These are phyloP conservation scores for Xylaria longipes DNA, from an alignment of 495 filamentous ascomycete genomes.

Conservation along the genomic window DNA sequence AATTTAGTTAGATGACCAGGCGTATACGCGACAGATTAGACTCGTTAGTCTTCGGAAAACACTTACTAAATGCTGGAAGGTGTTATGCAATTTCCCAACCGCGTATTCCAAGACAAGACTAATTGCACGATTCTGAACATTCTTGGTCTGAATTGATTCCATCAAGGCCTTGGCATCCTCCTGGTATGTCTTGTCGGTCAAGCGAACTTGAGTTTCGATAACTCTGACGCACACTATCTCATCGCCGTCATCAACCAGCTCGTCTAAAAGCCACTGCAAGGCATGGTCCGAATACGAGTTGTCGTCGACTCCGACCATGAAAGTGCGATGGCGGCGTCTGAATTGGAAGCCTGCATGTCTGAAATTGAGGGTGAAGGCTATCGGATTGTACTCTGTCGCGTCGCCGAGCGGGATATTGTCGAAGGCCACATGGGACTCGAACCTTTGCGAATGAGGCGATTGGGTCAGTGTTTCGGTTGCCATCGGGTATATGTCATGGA, in stretches of 20 bases:
- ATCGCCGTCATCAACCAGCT: slow-evolving; percentile 95
- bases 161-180: slow-evolving; percentile 78
- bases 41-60: neutral
- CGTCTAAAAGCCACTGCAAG: slow-evolving; percentile 90
- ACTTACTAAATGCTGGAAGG: slow-evolving; percentile 90
- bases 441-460: slow-evolving; percentile 51
- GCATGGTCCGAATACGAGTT: slow-evolving; percentile 97
- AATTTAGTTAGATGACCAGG: slow-evolving; percentile 17
- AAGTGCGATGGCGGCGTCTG: slow-evolving; percentile 83
- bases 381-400: slow-evolving; percentile 74
- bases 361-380: slow-evolving; percentile 84
- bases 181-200: slow-evolving; percentile 78
- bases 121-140: slow-evolving; percentile 83
- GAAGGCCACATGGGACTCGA: slow-evolving; percentile 79
- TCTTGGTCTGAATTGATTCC: slow-evolving; percentile 82
- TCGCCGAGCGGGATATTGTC: slow-evolving; percentile 81
- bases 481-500: slow-evolving; percentile 31
- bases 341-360: slow-evolving; percentile 91
- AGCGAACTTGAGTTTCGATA: slow-evolving; percentile 82
- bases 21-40: neutral
- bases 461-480: slow-evolving; percentile 53
- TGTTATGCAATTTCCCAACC: slow-evolving; percentile 88
- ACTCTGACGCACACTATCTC: slow-evolving; percentile 94
- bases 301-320: slow-evolving; percentile 92
- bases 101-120: slow-evolving; percentile 88